Percentiles rank a stretch among this genome's conserved stretches.
phyloP scores from a whole-genome alignment of 495 filamentous ascomycete species.

The Rhypophila decipiens region DNA sequence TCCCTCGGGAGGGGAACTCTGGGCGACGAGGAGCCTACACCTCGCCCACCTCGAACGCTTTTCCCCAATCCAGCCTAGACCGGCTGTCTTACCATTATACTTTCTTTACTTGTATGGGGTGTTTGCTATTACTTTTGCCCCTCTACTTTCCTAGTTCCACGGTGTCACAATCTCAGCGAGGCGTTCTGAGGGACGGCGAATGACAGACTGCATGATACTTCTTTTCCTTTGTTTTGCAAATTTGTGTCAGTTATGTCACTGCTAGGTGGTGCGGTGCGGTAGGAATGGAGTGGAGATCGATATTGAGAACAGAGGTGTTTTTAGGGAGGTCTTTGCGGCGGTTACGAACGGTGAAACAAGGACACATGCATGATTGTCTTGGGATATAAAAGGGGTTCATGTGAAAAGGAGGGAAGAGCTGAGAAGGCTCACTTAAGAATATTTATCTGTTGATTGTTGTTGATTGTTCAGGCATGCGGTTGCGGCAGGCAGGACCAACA shows the following conservation, averaged over 20 bases:
- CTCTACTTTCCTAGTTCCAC: too few relatives aligned
- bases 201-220: constrained; percentile 12
- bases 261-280: background rate
- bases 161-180: constrained; percentile 19
- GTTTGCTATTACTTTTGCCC: constrained; percentile 1
- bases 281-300: constrained; percentile 1
- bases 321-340: background rate
- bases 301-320: background rate
- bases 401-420: too few relatives aligned
- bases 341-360: background rate
- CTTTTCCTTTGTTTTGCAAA: constrained; percentile 2
- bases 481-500: too few relatives aligned
- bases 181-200: constrained; percentile 15
- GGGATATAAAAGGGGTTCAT: background rate
- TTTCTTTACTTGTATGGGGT: constrained; percentile 6
- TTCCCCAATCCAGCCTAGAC: background rate
- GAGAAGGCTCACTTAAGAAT: too few relatives aligned
- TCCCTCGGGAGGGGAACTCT: background rate
- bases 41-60: constrained; percentile 13
- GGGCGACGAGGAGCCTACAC: constrained; percentile 27
- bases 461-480: too few relatives aligned
- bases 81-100: background rate
- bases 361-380: background rate
- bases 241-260: constrained; percentile 1
- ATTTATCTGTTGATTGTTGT: too few relatives aligned